phyloP scores from a whole-genome alignment of 148 eudicot genomes.

The Camellia sinensis region DNA sequence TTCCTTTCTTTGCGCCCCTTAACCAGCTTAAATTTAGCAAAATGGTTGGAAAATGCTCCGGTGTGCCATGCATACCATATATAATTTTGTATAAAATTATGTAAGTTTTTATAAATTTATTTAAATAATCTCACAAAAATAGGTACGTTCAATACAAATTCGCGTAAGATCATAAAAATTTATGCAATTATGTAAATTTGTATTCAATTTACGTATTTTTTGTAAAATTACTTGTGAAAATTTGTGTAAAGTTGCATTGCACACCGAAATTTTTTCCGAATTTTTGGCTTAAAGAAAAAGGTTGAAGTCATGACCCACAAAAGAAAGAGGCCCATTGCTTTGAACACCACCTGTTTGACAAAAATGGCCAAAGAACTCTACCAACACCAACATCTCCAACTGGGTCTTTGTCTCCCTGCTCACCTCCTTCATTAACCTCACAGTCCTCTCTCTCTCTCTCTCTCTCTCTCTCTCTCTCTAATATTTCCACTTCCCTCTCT shows the following conservation, averaged over 20 bases:
- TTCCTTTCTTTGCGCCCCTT: constrained; percentile 25
- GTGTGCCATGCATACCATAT: too few species aligned
- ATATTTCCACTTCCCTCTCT: constrained; percentile 18
- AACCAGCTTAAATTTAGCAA: constrained; percentile 21
- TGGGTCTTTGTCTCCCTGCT: constrained; percentile 33
- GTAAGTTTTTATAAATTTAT: too few species aligned
- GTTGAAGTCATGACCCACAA: constrained; percentile 41
- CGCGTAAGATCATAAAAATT: too few species aligned
- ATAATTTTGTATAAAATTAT: too few species aligned
- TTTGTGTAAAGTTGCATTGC: neutral
- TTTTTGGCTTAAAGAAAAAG: constrained; percentile 13
- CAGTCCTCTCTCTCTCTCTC: neutral
- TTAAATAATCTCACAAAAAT: too few species aligned
- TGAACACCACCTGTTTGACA: constrained; percentile 55
- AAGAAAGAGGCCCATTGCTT: constrained; percentile 29
- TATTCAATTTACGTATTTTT: too few species aligned
- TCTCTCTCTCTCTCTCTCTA: constrained; percentile 18
- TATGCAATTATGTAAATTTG: too few species aligned
- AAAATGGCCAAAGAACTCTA: constrained; percentile 38
- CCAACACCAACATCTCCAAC: constrained; percentile 37
- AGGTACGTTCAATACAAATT: too few species aligned
- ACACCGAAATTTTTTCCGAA: neutral
- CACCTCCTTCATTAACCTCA: constrained; percentile 35
- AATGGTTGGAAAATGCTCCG: too few species aligned
- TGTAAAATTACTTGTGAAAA: neutral